Evolutionary conservation across 106 monocot species (phyloP), one percentile per base, ranked within the genome.

Genomic region (Platanthera zijinensis): DNA sequence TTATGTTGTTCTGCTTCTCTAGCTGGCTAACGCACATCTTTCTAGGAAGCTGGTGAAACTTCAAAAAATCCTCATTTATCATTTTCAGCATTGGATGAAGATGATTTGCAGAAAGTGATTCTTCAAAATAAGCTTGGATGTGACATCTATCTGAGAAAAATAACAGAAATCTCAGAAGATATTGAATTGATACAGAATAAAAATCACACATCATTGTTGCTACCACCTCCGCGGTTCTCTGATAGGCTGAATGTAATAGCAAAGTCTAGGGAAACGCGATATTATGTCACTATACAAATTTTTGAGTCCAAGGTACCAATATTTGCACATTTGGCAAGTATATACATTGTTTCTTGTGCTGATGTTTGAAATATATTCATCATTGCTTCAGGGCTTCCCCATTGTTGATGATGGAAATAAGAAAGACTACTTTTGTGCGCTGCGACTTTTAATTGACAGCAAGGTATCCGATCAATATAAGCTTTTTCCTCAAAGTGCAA

Each of bases 401-500:
- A 85, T 94, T 45, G 30, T 77, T 72, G 86, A 97, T 81, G 94
- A 94, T 89, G 97, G 93, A 39, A 97, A 94, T 84, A 83, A 79
- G 45, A 89, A 91, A 49, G 84, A 94, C 50, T 94, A 87, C 70
- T 97, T 97, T 77, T 97, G 97, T 89, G 97, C 97, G 10, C 81
- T 97, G 66, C 52, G 97, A 39, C 76, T 97, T 71, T 77, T 94
- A 49, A 71, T 86, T 69, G 94, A 89, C 28, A 86, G 79, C 63
- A 86, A 87, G 70, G 77, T 61, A 8, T 83, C 90, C 52, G 91
- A 91, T 59, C 85, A 86, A 81, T 82, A 87, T 75, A 97, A 89
- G 72, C 80, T 97, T 70, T 94, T 91, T 56, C 97, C 97, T 18
- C 97, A 97, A 66, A 97, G 93, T 91, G 97, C 97, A 81, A 91